Conservation (phyloP, 768 basidiomycete species). For the Dentipellis sp. region DNA sequence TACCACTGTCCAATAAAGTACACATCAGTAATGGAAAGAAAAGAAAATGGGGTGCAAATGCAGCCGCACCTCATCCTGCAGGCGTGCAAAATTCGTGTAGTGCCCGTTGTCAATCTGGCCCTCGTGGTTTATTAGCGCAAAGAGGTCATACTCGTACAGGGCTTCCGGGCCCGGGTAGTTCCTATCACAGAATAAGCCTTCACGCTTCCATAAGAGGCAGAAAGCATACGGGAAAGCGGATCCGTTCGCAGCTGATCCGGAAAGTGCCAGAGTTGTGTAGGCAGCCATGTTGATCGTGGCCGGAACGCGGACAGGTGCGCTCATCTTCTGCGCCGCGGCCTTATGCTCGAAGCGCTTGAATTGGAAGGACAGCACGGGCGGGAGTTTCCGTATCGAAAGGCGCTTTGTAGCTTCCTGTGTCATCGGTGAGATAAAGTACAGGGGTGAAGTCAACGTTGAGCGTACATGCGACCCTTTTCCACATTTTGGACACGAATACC, state of each 20-base stretch:
- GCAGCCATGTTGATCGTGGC: slow-evolving; percentile 82
- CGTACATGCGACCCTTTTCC: slow-evolving; percentile 54
- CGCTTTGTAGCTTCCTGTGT: slow-evolving; percentile 72
- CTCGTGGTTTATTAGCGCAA: slow-evolving; percentile 91
- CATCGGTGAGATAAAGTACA: neutral
- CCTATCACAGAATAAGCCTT: neutral
- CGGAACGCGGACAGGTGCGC: slow-evolving; percentile 75
- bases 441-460: slow-evolving; percentile 1
- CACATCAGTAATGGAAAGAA: neutral
- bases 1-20: slow-evolving; percentile 57
- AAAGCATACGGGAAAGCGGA: neutral
- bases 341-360: slow-evolving; percentile 98
- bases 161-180: slow-evolving; percentile 49
- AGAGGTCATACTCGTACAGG: slow-evolving; percentile 85
- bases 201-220: neutral
- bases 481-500: slow-evolving; percentile 81
- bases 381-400: slow-evolving; percentile 75
- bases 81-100: slow-evolving; percentile 82
- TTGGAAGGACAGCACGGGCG: slow-evolving; percentile 87
- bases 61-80: slow-evolving; percentile 67
- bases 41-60: neutral
- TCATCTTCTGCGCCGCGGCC: slow-evolving; percentile 73
- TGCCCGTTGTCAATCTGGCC: slow-evolving; percentile 93
- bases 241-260: slow-evolving; percentile 6
- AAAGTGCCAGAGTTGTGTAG: slow-evolving; percentile 62